Evolutionary conservation across 495 filamentous ascomycete species (phyloP), one percentile per base, ranked within the genome.

Genomic region (Neurospora sp.): DNA sequence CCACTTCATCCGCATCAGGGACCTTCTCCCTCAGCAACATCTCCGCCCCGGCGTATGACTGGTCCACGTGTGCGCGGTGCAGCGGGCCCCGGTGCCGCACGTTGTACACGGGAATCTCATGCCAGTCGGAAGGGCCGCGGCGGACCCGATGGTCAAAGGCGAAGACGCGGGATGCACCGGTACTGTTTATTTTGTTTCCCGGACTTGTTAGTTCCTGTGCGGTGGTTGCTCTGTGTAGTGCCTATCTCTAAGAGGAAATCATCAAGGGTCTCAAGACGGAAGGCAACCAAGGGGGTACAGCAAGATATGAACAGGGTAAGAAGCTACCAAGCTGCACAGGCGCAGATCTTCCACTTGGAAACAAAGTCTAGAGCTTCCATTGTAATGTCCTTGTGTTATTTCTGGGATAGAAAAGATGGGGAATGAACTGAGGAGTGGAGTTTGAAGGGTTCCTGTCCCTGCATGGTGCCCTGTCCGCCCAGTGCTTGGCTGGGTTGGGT

Each of bases 131-230:
- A 12, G 84, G 77, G 0, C 83, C 83, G 46, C 89, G 87, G 23
- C 91, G 91, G 82, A 91, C 88, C 70, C 89, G 92, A 79, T 92
- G 90, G 84, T 92, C 90, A 80, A 92, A 92, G 78, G 90, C 89
- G 82, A 89, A 84, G 79, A 91, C 78, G 27, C 86, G 82, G 42
- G 90, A 82, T 4, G 86, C 86, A 27, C 89, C 90, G n/a, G 90
- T 89, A 35, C 92, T 85, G 69, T 85, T n/a, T 7, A n/a, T 39
- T 41, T 41, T n/a, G 42, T 46, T 38, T 11, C 10, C 18, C 38
- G n/a, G 42, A 44, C 10, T 69, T 18, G 44, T 69, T 39, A 72
- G 39, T 9, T 18, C 23, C 4, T 23, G 39, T 71, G 20, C 20
- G n/a, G 35, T 0, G 12, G 23, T 62, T 16, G 23, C 23, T 48